Evolutionary conservation across 371 early-diverging fungal genomes (phyloP).

Genomic region (Mucor plumbeus): DNA sequence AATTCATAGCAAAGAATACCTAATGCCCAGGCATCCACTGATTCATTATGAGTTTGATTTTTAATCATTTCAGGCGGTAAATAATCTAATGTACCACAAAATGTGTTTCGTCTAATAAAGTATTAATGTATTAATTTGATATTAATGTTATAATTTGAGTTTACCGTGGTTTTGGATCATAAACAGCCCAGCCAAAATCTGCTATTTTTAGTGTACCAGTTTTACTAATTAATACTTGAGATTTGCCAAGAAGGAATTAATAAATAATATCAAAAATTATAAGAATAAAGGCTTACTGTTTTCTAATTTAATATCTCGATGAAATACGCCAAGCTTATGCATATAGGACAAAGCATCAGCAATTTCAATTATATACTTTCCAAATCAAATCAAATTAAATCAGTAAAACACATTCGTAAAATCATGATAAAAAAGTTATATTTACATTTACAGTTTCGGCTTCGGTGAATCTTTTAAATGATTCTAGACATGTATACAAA

Average conservation of each 20-base stretch:
- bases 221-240: constrained; percentile 59
- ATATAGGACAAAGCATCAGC: constrained; percentile 77
- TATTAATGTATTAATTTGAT: neutral
- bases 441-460: constrained; percentile 74
- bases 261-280: too few species aligned
- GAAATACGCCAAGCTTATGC: constrained; percentile 69
- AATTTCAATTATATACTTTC: constrained; percentile 89
- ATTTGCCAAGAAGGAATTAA: neutral
- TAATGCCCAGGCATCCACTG: constrained; percentile 86
- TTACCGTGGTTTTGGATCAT: constrained; percentile 83
- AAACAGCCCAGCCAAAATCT: constrained; percentile 99
- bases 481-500: constrained; percentile 82
- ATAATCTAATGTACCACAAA: constrained; percentile 99
- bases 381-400: constrained; percentile 10
- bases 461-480: constrained; percentile 77
- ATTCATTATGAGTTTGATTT: constrained; percentile 72
- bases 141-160: neutral
- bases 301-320: constrained; percentile 84
- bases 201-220: constrained; percentile 93
- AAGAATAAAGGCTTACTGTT: constrained; percentile 49
- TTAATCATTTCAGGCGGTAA: constrained; percentile 95
- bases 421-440: neutral
- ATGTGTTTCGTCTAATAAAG: constrained; percentile 72
- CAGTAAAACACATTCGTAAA: neutral
- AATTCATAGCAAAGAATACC: constrained; percentile 95